Evolutionary conservation across 1,284 basidiomycete genomes (phyloP).

Genomic region (Trametes versicolor): DNA sequence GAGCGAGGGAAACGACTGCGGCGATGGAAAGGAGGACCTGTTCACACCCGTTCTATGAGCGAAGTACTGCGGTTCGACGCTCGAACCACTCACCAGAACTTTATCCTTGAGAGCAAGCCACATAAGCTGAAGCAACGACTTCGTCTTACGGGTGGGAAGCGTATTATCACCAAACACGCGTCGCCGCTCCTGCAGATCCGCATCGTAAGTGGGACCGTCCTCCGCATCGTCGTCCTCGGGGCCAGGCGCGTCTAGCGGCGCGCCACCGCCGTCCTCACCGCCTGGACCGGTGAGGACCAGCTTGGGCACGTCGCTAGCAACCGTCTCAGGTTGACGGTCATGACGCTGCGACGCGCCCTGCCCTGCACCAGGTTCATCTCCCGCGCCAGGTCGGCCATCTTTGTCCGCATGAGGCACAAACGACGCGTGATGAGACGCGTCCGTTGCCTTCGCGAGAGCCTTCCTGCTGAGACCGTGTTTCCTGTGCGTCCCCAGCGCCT

Average conservation of each 20-base stretch:
- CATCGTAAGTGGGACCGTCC: conserved; percentile 56
- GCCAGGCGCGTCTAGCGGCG: conserved; percentile 32
- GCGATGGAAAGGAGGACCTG: conserved; percentile 92
- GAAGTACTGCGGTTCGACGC: not conserved
- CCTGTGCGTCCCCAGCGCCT: conserved; percentile 79
- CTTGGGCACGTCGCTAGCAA: conserved; percentile 45
- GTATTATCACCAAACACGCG: conserved; percentile 88
- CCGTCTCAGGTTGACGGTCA: conserved; percentile 41
- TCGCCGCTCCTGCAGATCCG: conserved; percentile 71
- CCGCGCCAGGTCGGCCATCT: conserved; percentile 35
- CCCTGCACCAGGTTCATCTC: conserved; percentile 37
- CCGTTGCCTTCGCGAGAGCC: conserved; percentile 18
- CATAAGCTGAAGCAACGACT: conserved; percentile 88
- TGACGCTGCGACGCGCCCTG: conserved; percentile 48
- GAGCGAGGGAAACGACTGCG: conserved; percentile 91
- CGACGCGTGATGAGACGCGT: conserved; percentile 26
- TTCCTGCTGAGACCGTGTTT: conserved; percentile 60
- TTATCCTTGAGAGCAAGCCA: conserved; percentile 97
- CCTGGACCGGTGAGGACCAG: conserved; percentile 57
- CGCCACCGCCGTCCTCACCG: conserved; percentile 41
- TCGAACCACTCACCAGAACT: conserved; percentile 73
- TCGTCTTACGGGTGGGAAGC: conserved; percentile 82
- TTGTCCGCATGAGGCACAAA: conserved; percentile 19
- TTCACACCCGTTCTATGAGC: not conserved
- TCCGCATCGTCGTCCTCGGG: conserved; percentile 34